These are phyloP conservation scores for Lasiodiplodia sp. DNA, from an alignment of 2,329 filamentous ascomycete genomes.

Conservation along the genomic window DNA sequence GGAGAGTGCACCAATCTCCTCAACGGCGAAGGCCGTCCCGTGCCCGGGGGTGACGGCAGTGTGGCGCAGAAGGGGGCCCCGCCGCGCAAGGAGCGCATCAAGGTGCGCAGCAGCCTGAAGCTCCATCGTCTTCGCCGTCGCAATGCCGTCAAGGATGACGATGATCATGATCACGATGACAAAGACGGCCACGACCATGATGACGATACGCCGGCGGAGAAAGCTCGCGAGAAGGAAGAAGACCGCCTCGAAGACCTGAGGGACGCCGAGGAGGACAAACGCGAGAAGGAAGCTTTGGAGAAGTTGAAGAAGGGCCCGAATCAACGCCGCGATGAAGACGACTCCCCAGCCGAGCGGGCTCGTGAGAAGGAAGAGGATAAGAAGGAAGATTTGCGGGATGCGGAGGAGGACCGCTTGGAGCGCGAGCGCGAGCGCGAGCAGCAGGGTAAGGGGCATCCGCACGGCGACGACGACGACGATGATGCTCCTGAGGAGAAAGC, in stretches of 20 bases:
- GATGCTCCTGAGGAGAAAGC: background rate
- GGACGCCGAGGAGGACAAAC: background rate
- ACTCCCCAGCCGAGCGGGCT: background rate
- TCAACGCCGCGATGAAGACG: background rate
- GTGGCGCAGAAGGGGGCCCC: too few relatives aligned
- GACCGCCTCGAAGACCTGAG: background rate
- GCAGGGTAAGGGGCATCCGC: background rate
- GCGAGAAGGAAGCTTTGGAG: background rate
- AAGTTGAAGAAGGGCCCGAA: background rate
- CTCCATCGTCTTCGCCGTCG: background rate
- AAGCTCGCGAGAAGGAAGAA: background rate
- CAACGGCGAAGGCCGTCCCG: background rate
- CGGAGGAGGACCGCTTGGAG: slow-evolving; percentile 12
- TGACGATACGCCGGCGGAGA: background rate
- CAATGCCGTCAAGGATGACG: background rate
- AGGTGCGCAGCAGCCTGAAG: background rate
- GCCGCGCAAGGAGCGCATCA: background rate
- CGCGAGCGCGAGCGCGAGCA: background rate
- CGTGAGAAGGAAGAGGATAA: background rate
- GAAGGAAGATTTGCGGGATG: background rate
- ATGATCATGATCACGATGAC: background rate
- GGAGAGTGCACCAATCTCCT: background rate
- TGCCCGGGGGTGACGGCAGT: too few relatives aligned
- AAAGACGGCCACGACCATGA: background rate
- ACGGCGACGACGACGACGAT: background rate